Evolutionary conservation across 768 basidiomycete species (phyloP).

Genomic region (Russula ochroleuca): DNA sequence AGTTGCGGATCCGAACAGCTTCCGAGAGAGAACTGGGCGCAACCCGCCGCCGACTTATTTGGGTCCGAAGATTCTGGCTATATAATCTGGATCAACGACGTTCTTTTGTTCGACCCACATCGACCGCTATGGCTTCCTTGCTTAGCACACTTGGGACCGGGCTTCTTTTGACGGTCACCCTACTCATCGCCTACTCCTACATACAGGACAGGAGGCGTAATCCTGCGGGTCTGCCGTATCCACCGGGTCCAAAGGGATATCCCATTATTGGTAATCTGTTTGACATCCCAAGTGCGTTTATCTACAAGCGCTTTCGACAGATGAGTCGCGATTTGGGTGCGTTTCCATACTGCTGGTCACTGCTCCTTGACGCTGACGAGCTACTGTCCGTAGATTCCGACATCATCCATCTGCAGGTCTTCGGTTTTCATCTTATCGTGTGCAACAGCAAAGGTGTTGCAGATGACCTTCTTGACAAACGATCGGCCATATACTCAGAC

Average conservation of each 20-base stretch:
- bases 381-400: constrained; percentile 29
- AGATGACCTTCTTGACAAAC: constrained; percentile 39
- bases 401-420: constrained; percentile 32
- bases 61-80: not conserved
- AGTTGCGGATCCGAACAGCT: no score
- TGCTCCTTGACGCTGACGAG: not conserved
- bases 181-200: constrained; percentile 15
- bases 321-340: constrained; percentile 24
- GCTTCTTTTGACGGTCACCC: constrained; percentile 5
- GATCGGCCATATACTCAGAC: constrained; percentile 40
- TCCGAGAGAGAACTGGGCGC: no score
- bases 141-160: constrained; percentile 1
- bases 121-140: constrained; percentile 14
- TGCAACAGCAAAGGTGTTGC: constrained; percentile 36
- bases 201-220: constrained; percentile 23
- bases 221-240: constrained; percentile 26
- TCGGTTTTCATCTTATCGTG: constrained; percentile 33
- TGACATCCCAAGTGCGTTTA: constrained; percentile 28
- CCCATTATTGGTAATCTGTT: constrained; percentile 30
- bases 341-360: not conserved
- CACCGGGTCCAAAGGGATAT: constrained; percentile 29
- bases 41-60: no score
- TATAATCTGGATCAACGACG: not conserved
- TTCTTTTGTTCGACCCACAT: not conserved
- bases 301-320: constrained; percentile 26